Percentiles rank a stretch among this genome's conserved stretches.
Conservation (phyloP, 371 early-diverging fungal species). For the Mucor racemosus region DNA sequence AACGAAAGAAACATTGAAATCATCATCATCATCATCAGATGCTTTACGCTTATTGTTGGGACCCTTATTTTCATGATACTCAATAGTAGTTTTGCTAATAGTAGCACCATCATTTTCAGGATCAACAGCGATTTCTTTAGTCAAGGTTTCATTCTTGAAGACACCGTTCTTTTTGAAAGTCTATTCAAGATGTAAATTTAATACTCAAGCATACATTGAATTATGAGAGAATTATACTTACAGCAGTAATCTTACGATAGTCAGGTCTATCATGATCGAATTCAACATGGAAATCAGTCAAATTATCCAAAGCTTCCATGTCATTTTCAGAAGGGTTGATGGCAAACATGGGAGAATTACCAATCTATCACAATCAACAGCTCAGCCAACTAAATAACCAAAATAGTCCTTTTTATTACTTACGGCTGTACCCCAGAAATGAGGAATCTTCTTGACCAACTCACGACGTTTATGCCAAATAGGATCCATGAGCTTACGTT, state of each 20-base stretch:
- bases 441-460: constrained; percentile 58
- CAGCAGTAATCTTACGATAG: constrained; percentile 57
- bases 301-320: constrained; percentile 51
- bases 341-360: constrained; percentile 38
- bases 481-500: constrained; percentile 57
- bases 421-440: constrained; percentile 60
- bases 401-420: too few relatives aligned
- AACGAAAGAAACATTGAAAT: constrained; percentile 41
- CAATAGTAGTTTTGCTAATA: constrained; percentile 43
- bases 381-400: background rate
- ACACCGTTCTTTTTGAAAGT: constrained; percentile 60
- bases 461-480: constrained; percentile 63
- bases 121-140: constrained; percentile 53
- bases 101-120: constrained; percentile 45
- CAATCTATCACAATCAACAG: constrained; percentile 25
- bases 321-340: constrained; percentile 32
- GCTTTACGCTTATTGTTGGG: constrained; percentile 55
- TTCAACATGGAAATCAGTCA: constrained; percentile 64
- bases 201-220: background rate
- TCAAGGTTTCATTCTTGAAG: constrained; percentile 60
- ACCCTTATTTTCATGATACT: constrained; percentile 58
- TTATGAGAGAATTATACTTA: constrained; percentile 26
- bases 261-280: constrained; percentile 51
- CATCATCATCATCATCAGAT: constrained; percentile 25
- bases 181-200: constrained; percentile 28